Evolutionary conservation across 352 stramenopile species (phyloP).

Genomic region (Globisporangium nodosum): DNA sequence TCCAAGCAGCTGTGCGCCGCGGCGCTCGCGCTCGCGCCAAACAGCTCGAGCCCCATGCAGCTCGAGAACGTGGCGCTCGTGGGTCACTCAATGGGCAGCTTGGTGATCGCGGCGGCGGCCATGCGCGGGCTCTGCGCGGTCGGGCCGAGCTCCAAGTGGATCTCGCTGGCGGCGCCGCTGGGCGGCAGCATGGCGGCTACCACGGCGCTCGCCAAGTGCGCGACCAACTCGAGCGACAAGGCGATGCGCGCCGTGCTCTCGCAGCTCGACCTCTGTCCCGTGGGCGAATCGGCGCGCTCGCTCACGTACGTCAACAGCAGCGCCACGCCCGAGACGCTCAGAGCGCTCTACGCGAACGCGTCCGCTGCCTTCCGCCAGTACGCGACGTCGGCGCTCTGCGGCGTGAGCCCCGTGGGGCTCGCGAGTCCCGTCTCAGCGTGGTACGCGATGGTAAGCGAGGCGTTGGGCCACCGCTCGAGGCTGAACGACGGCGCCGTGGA

Average conservation of each 20-base stretch:
- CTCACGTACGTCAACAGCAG: neutral
- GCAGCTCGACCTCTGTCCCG: neutral
- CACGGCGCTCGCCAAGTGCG: constrained; percentile 10
- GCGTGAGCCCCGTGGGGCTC: constrained; percentile 26
- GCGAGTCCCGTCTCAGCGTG: constrained; percentile 4
- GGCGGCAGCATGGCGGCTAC: constrained; percentile 19
- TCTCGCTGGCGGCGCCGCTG: constrained; percentile 31
- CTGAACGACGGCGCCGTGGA: constrained; percentile 32
- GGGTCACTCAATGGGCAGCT: constrained; percentile 26
- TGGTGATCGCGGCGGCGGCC: constrained; percentile 24
- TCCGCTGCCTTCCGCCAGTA: constrained; percentile 8
- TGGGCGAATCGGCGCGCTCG: neutral
- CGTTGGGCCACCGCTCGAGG: constrained; percentile 16
- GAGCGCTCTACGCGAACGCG: constrained; percentile 15
- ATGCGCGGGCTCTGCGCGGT: constrained; percentile 25
- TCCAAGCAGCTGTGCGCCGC: constrained; percentile 19
- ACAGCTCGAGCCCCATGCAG: neutral
- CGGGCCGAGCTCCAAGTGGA: constrained; percentile 28
- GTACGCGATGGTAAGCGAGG: neutral
- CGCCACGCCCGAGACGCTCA: neutral
- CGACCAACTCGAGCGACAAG: neutral
- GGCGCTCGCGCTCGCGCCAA: constrained; percentile 11
- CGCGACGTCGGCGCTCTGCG: constrained; percentile 27
- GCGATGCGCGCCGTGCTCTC: neutral
- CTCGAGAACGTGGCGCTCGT: constrained; percentile 10